These are phyloP conservation scores for Hirschioporus abietinus DNA, from an alignment of 768 basidiomycete species.

Conservation along the genomic window DNA sequence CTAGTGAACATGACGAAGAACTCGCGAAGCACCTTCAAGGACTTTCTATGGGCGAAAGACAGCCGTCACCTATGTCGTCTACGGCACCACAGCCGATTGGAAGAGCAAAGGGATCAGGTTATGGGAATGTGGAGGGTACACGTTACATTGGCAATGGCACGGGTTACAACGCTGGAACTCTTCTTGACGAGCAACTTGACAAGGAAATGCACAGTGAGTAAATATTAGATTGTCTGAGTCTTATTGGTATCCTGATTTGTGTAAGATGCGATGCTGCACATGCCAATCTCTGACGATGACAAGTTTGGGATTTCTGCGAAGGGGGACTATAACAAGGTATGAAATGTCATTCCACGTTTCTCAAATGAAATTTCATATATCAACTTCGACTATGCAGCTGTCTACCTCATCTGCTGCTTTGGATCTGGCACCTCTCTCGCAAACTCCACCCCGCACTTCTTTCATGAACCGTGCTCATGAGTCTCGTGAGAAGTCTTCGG, in stretches of 20 bases:
- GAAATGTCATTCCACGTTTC: not conserved
- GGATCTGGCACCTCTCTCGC: conserved; percentile 86
- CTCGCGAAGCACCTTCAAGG: conserved; percentile 71
- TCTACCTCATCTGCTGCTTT: conserved; percentile 88
- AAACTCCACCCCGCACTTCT: conserved; percentile 65
- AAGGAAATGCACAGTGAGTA: conserved; percentile 89
- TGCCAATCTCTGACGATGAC: conserved; percentile 86
- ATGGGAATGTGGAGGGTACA: conserved; percentile 52
- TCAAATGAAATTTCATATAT: not conserved
- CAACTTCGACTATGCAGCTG: conserved; percentile 37
- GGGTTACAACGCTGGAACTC: conserved; percentile 77
- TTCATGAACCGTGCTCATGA: conserved; percentile 51
- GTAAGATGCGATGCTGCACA: conserved; percentile 80
- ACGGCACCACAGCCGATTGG: conserved; percentile 50
- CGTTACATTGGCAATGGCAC: conserved; percentile 41
- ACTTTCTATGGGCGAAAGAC: conserved; percentile 60
- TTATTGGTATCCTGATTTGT: conserved; percentile 16
- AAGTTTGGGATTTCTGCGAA: conserved; percentile 53
- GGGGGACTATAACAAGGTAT: conserved; percentile 3
- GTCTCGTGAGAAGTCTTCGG: conserved; percentile 68
- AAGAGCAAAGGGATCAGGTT: conserved; percentile 45
- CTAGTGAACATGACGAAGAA: conserved; percentile 83
- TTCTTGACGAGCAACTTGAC: conserved; percentile 90
- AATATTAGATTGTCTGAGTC: conserved; percentile 8
- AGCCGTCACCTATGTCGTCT: conserved; percentile 50